Conservation (phyloP, 2,329 filamentous ascomycete species). For the Cylindrodendrum hubeiense region DNA sequence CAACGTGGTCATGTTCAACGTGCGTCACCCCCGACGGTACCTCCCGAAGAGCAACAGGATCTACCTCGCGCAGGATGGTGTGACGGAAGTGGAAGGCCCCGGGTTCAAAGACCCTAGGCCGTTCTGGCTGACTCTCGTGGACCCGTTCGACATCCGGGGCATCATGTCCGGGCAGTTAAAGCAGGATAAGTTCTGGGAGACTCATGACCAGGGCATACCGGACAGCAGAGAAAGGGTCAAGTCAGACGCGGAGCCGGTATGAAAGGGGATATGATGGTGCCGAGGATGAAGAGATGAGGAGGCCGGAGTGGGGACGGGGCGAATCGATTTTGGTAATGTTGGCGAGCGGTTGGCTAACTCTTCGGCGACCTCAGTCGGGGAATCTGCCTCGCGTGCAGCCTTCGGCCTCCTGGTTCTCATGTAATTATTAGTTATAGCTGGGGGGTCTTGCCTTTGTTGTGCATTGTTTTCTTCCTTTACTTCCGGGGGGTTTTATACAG, state of each 20-base stretch:
- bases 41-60: conserved; percentile 62
- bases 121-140: conserved; percentile 56
- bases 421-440: neutral
- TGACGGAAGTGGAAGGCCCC: conserved; percentile 61
- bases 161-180: conserved; percentile 49
- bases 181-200: conserved; percentile 53
- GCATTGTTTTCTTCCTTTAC: neutral
- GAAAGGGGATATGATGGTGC: neutral
- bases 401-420: neutral
- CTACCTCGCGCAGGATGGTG: conserved; percentile 63
- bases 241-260: conserved; percentile 20
- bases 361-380: neutral
- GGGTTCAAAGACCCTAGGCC: conserved; percentile 63
- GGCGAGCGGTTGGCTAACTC: neutral
- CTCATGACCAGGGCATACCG: neutral
- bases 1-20: conserved; percentile 64
- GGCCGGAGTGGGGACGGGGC: neutral
- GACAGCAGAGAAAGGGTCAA: conserved; percentile 8
- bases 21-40: conserved; percentile 63
- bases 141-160: conserved; percentile 55
- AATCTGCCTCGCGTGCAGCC: neutral
- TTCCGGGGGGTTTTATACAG: neutral
- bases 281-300: neutral
- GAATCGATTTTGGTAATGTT: neutral
- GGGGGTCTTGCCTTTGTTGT: neutral